Conservation (phyloP, 2,329 filamentous ascomycete species). For the Zasmidium citrigriseum region DNA sequence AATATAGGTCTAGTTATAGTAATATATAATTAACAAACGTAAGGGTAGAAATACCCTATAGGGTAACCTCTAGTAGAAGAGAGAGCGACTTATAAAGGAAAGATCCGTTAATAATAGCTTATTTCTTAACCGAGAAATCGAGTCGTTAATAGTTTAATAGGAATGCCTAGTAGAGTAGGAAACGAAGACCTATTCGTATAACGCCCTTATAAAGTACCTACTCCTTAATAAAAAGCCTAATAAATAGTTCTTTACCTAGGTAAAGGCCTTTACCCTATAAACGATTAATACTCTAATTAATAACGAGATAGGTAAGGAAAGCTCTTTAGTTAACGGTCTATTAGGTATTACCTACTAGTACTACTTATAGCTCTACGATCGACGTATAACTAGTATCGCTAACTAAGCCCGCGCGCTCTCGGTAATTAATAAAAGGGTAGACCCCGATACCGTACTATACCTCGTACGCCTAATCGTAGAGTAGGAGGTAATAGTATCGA, state of each 20-base stretch:
- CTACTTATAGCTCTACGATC: background rate
- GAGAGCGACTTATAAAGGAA: background rate
- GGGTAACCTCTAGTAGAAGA: background rate
- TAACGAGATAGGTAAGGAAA: background rate
- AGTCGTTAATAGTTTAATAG: background rate
- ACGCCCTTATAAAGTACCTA: background rate
- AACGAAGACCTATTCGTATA: background rate
- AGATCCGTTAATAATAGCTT: background rate
- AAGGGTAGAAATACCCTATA: background rate
- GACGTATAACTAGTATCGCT: background rate
- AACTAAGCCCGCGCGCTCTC: background rate
- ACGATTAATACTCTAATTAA: conserved; percentile 2
- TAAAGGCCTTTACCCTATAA: background rate
- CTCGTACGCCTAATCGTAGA: background rate
- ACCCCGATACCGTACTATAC: background rate
- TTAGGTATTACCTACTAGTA: background rate
- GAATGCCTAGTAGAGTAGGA: background rate
- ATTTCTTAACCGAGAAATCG: background rate
- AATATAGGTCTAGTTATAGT: background rate
- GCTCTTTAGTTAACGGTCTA: background rate
- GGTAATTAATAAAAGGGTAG: background rate
- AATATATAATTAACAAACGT: background rate
- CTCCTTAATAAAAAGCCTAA: background rate
- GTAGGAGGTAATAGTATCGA: background rate
- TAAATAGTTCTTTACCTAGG: background rate